Conservation (phyloP, 331 rosid genomes). For the Acacia concinna region DNA sequence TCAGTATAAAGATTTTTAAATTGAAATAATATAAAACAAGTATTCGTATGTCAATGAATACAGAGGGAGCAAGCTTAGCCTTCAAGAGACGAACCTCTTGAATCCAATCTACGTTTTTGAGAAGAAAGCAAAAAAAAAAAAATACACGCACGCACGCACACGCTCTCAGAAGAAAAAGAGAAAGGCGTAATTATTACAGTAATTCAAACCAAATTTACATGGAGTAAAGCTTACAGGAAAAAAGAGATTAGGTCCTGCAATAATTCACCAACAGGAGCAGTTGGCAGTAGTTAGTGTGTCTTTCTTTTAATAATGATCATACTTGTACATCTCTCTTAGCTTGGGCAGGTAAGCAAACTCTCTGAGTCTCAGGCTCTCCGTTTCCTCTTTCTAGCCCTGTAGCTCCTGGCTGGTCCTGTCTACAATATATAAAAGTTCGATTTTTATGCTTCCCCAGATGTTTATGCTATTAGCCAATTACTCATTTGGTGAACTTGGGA, state of each 20-base stretch:
- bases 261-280: constrained; percentile 63
- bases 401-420: constrained; percentile 29
- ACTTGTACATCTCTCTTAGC: constrained; percentile 44
- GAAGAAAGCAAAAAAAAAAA: neutral
- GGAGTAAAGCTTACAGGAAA: constrained; percentile 35
- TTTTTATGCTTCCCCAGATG: constrained; percentile 41
- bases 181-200: neutral
- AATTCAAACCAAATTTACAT: constrained; percentile 28
- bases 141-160: constrained; percentile 1
- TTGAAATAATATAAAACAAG: neutral
- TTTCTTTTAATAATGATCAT: constrained; percentile 52
- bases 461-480: constrained; percentile 39
- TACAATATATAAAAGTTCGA: constrained; percentile 46
- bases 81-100: constrained; percentile 64
- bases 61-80: constrained; percentile 58
- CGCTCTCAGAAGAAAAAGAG: neutral
- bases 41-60: constrained; percentile 44
- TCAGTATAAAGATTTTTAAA: constrained; percentile 44
- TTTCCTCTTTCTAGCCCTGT: constrained; percentile 33
- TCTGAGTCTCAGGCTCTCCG: constrained; percentile 23
- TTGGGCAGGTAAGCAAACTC: constrained; percentile 42
- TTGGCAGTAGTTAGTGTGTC: constrained; percentile 61
- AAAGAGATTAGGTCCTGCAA: constrained; percentile 59
- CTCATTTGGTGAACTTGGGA: constrained; percentile 43
- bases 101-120: constrained; percentile 24